Conservation (phyloP, 805 yeast species). For the Barnettozyma vustinii region DNA sequence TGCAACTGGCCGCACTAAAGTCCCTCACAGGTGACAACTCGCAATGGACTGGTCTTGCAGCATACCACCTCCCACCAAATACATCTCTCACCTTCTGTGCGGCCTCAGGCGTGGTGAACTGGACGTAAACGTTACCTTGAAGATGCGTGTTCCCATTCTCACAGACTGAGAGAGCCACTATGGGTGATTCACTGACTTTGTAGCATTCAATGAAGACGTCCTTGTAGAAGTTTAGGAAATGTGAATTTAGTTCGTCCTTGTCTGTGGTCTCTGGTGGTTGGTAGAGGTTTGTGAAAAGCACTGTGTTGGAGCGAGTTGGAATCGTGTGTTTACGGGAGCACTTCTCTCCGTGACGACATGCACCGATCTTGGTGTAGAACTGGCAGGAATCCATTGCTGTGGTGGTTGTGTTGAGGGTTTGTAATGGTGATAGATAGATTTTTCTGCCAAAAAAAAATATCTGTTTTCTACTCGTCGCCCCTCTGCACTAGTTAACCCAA, state of each 20-base stretch:
- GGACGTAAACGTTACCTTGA: conserved; percentile 79
- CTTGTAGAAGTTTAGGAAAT: conserved; percentile 58
- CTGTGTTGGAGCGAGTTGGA: conserved; percentile 61
- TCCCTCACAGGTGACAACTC: conserved; percentile 72
- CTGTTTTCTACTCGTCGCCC: neutral
- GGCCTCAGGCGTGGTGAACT: conserved; percentile 46
- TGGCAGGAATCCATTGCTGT: conserved; percentile 33
- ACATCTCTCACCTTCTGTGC: conserved; percentile 57
- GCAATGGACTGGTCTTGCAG: conserved; percentile 69
- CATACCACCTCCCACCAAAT: conserved; percentile 79
- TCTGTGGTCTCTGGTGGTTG: conserved; percentile 45
- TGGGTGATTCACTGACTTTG: conserved; percentile 34
- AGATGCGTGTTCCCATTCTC: conserved; percentile 81
- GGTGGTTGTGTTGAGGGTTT: neutral
- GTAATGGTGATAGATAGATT: neutral
- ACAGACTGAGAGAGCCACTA: conserved; percentile 66
- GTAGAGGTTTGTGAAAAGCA: conserved; percentile 60
- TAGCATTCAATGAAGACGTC: conserved; percentile 65
- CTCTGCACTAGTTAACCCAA: neutral
- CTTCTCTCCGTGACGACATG: conserved; percentile 88
- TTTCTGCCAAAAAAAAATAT: neutral
- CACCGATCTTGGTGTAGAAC: conserved; percentile 80
- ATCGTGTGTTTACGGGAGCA: conserved; percentile 70
- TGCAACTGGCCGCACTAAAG: conserved; percentile 68
- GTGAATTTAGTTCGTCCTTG: conserved; percentile 34